These are phyloP conservation scores for Penicillium lividum DNA, from an alignment of 495 filamentous ascomycete species.

Conservation along the genomic window DNA sequence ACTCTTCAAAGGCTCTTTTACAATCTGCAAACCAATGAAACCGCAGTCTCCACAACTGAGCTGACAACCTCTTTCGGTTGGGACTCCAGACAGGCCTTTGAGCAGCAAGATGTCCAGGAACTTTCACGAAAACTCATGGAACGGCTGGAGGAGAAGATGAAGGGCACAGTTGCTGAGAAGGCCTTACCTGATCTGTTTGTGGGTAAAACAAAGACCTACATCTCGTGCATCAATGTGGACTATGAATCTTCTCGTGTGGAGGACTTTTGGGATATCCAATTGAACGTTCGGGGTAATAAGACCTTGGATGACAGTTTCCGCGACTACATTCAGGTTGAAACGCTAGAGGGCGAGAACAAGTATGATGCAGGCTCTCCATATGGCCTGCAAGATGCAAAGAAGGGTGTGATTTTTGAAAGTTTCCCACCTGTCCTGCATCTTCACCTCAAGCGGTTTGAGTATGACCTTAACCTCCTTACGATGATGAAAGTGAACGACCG, in stretches of 20 bases:
- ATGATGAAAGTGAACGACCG: constrained; percentile 99
- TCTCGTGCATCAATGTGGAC: constrained; percentile 96
- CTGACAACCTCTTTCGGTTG: constrained; percentile 96
- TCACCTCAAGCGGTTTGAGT: constrained; percentile 97
- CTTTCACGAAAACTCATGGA: constrained; percentile 96
- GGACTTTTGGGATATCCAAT: constrained; percentile 98
- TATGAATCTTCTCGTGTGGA: constrained; percentile 94
- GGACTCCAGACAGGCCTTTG: constrained; percentile 97
- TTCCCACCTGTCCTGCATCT: constrained; percentile 95
- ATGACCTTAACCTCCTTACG: constrained; percentile 89
- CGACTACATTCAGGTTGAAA: constrained; percentile 95
- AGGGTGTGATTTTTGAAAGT: constrained; percentile 94
- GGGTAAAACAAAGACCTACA: constrained; percentile 96
- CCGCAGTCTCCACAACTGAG: constrained; percentile 85
- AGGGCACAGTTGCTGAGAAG: constrained; percentile 93
- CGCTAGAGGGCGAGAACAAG: constrained; percentile 96
- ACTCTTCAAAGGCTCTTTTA: constrained; percentile 94
- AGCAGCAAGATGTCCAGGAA: constrained; percentile 98
- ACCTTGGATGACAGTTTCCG: constrained; percentile 92
- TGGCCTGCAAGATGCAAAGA: constrained; percentile 93
- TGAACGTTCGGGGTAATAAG: constrained; percentile 93
- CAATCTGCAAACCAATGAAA: constrained; percentile 78
- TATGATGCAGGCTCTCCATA: constrained; percentile 88
- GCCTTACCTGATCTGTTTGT: constrained; percentile 87
- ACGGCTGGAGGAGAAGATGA: constrained; percentile 94